Evolutionary conservation across 78 protist genomes (phyloP).

Genomic region (Protostelium mycophagum): DNA sequence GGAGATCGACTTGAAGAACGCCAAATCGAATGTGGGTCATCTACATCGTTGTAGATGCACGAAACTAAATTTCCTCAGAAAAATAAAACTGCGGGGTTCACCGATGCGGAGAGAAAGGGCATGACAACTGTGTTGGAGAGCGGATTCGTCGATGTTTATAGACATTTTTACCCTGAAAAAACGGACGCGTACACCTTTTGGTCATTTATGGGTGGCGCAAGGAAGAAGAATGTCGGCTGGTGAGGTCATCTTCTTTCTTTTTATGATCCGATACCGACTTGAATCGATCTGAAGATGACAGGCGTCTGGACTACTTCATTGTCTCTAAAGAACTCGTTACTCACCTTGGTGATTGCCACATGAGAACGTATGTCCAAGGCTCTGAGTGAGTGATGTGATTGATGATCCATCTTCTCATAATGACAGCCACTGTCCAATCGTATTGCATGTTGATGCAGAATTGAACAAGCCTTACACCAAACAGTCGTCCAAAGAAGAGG

Average conservation of each 20-base stretch:
- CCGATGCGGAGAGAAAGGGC: slow-evolving; percentile 61
- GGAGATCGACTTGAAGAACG: slow-evolving; percentile 63
- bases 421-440: background rate
- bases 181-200: slow-evolving; percentile 46
- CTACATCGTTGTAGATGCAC: background rate
- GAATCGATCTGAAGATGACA: background rate
- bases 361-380: background rate
- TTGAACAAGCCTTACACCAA: no score
- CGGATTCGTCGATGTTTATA: slow-evolving; percentile 62
- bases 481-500: no score
- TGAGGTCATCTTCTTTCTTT: slow-evolving; percentile 3
- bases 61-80: background rate
- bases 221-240: slow-evolving; percentile 63
- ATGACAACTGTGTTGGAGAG: slow-evolving; percentile 24
- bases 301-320: background rate
- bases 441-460: background rate
- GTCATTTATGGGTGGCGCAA: slow-evolving; percentile 24
- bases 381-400: background rate
- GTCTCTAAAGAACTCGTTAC: background rate
- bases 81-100: slow-evolving; percentile 64
- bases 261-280: background rate
- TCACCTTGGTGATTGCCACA: background rate
- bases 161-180: slow-evolving; percentile 60
- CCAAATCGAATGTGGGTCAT: slow-evolving; percentile 38
- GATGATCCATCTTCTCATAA: background rate